Evolutionary conservation across 106 monocot genomes (phyloP), one percentile per base, ranked within the genome.

Genomic region (Phalaenopsis equestris): DNA sequence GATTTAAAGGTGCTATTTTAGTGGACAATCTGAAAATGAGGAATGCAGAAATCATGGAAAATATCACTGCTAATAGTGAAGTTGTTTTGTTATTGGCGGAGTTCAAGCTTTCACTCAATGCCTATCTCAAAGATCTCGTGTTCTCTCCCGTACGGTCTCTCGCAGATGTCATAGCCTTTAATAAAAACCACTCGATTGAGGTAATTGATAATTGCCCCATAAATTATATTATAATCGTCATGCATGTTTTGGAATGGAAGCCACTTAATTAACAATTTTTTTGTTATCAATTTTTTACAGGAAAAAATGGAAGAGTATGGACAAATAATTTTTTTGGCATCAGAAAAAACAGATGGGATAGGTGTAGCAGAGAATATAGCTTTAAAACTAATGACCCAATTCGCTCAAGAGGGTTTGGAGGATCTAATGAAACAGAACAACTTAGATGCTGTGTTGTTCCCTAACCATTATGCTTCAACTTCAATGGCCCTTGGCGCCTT

Each of bases 111-210:
- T 73, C 78, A 10, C 76, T 89, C 17, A 89, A 89, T 41, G 55
- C 38, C 1, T 94, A 91, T 86, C 83, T 91, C 12, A 61, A 84
- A 37, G 84, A 91, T 36, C 72, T 94, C 47, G 17, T 74, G 8
- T 43, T 21, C 42, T 91, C 94, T 1, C 86, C 86, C 14, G 87
- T 94, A 8, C 86, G 87, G 24, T 83, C 91, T 70, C 81, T 94
- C 0, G 67, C 76, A 18, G 87, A 94, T 42, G 76, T 91, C 1
- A 94, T 94, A 68, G 82, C 24, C 55, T 94, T 91, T 83, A 94
- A 91, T 83, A 72, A 85, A 18, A 67, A 84, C 1, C 84, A 91
- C 73, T 36, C 46, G 2, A 19, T 78, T 0, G 79, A 91, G 89
- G 87, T 93, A 84, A 72, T 57, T 4, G 6, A 45, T 6, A 45